Evolutionary conservation across 2,329 filamentous ascomycete species (phyloP).

Genomic region (Scortechinia acanthostroma): DNA sequence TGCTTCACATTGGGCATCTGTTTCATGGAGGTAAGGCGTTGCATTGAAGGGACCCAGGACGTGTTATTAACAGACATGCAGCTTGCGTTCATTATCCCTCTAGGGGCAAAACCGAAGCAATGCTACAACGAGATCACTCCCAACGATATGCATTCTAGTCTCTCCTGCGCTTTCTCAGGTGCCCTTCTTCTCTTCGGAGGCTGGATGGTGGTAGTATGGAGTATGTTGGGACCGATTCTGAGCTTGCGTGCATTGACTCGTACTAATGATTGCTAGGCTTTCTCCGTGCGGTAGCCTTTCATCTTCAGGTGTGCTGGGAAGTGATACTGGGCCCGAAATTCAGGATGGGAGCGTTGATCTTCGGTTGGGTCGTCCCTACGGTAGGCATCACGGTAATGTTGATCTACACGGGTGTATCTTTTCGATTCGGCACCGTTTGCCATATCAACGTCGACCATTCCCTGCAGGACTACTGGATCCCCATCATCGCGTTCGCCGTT

Average conservation of each 20-base stretch:
- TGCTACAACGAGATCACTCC: slow-evolving; percentile 1
- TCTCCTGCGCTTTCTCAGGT: not conserved
- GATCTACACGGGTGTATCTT: not conserved
- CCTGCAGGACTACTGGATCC: not conserved
- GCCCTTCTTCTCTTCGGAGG: slow-evolving; percentile 2
- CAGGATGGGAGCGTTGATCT: not conserved
- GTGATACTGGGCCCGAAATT: not conserved
- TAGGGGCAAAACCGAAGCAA: not conserved
- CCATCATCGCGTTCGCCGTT: not conserved
- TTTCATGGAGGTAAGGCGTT: not conserved
- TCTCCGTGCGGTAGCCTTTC: not conserved
- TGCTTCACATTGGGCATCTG: not conserved
- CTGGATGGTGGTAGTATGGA: not conserved
- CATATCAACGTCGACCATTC: not conserved
- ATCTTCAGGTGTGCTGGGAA: slow-evolving; percentile 2
- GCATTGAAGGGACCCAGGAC: slow-evolving; percentile 60
- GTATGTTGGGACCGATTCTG: too few species aligned
- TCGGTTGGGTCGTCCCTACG: not conserved
- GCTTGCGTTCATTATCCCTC: slow-evolving; percentile 1
- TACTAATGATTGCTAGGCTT: too few species aligned
- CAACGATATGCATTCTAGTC: not conserved
- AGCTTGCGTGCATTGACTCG: too few species aligned
- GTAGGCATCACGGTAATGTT: not conserved
- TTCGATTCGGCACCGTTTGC: not conserved
- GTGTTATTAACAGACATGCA: slow-evolving; percentile 22